Percentiles rank a stretch among this genome's conserved stretches.
phyloP scores from a whole-genome alignment of 2,329 filamentous ascomycete genomes.

The Stemphylium beticola region DNA sequence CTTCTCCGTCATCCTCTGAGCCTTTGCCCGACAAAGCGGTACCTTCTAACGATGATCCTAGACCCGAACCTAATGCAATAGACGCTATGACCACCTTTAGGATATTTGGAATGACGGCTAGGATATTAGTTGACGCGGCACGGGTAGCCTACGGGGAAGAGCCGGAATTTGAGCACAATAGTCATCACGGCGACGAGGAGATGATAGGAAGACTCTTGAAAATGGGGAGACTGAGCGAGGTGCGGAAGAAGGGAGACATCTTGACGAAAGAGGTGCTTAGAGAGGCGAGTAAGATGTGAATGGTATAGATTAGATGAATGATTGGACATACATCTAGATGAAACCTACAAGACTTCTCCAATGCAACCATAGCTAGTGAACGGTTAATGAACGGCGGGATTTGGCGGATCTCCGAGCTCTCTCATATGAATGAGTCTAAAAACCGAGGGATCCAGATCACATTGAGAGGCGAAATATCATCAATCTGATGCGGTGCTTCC shows the following conservation, averaged over 20 bases:
- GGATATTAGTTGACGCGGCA: constrained; percentile 87
- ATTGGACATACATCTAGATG: no score
- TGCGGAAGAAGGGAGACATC: constrained; percentile 59
- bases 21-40: constrained; percentile 1
- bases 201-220: constrained; percentile 65
- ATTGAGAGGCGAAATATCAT: no score
- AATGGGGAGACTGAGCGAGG: constrained; percentile 62
- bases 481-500: not conserved
- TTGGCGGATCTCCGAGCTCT: not conserved
- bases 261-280: constrained; percentile 59
- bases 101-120: constrained; percentile 94
- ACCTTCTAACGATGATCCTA: constrained; percentile 29
- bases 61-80: constrained; percentile 48
- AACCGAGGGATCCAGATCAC: no score
- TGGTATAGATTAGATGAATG: not conserved
- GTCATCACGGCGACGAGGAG: constrained; percentile 69
- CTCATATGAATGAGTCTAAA: not conserved
- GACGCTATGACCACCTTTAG: constrained; percentile 68
- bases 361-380: no score
- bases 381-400: no score
- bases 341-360: no score
- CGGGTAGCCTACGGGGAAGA: constrained; percentile 80
- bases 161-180: constrained; percentile 81
- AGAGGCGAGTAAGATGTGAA: constrained; percentile 56
- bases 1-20: not conserved